Evolutionary conservation across 179 eudicot genomes (phyloP), one percentile per base, ranked within the genome.

Genomic region (Spinacia oleracea): DNA sequence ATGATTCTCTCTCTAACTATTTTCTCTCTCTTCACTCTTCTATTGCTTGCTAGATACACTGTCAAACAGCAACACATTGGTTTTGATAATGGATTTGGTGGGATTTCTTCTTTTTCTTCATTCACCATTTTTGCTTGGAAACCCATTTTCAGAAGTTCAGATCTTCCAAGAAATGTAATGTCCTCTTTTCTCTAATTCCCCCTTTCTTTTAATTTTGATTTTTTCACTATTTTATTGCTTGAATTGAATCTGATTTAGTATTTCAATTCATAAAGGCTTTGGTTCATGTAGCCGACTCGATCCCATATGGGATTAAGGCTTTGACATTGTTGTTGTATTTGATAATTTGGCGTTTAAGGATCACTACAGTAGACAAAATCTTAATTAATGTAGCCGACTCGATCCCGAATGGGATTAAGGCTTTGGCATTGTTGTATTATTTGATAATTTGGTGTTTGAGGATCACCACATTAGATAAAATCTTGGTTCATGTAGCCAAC

Each of bases 51-150:
- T 50, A 88, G 88, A 83, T 93, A 91, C 76, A 89, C 93, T 23
- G 88, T 81, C 1, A 79, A 77, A 5, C 79, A 82, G 6, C 82
- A 82, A 2, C 76, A 74, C 64, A 45, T 6, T 76, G 25, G 34
- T 18, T 43, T 68, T 23, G 76, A 73, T 12, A 62, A 27, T 78
- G 83, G 83, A 12, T 11, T 15, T 25, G 67, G 21, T 27, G 23
- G 51, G 16, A 10, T 10, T 59, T 65, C 77, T 14, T 29, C 62
- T 55, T 76, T 89, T 18, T 89, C 87, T 71, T 84, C 83, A 56
- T 78, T 88, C 72, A 85, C 95, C 3, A 85, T 94, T 74, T 90
- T 93, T 78, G 87, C 91, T 74, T 92, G 98, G 97, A 87, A 91
- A 77, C 97, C 97, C 62, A 69, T 85, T 18, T 86, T 92, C 77